Conservation (phyloP, 2,329 filamentous ascomycete species). For the Penicillium fuscoglaucum region DNA sequence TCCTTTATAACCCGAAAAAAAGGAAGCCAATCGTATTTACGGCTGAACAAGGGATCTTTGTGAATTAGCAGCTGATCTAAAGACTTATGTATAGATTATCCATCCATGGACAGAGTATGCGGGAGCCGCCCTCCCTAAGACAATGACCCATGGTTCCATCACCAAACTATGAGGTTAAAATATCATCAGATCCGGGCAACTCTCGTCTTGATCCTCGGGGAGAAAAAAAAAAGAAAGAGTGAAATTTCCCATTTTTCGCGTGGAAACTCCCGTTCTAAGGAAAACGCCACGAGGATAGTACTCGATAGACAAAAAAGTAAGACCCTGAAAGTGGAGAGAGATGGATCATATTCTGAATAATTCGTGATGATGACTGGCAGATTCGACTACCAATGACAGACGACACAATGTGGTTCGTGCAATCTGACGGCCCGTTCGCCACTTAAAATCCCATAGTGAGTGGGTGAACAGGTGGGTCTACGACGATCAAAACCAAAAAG, state of each 20-base stretch:
- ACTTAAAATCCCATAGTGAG: constrained; percentile 18
- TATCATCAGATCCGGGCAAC: background rate
- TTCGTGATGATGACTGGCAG: constrained; percentile 20
- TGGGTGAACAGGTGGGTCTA: constrained; percentile 27
- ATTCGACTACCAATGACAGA: constrained; percentile 15
- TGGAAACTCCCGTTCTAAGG: background rate
- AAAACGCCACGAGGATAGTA: constrained; percentile 7
- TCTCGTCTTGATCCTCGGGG: no score
- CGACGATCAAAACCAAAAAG: constrained; percentile 17
- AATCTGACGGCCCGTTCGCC: constrained; percentile 17
- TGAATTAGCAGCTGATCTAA: background rate
- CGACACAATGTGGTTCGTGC: constrained; percentile 16
- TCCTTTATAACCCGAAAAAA: background rate
- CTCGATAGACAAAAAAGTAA: background rate
- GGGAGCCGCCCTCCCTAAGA: constrained; percentile 14
- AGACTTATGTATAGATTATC: background rate
- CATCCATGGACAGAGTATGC: background rate
- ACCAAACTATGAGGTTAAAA: background rate
- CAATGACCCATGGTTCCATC: constrained; percentile 16
- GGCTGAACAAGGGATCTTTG: background rate
- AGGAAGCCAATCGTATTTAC: background rate
- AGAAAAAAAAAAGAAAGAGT: background rate
- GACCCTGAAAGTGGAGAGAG: constrained; percentile 10
- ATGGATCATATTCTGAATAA: constrained; percentile 22
- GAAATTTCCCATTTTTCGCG: background rate